A percentile compares a stretch with the other conserved stretches of the same genome.
These are phyloP conservation scores for Porphyrellus cyaneotinctus DNA, from an alignment of 768 basidiomycete species.

Conservation along the genomic window DNA sequence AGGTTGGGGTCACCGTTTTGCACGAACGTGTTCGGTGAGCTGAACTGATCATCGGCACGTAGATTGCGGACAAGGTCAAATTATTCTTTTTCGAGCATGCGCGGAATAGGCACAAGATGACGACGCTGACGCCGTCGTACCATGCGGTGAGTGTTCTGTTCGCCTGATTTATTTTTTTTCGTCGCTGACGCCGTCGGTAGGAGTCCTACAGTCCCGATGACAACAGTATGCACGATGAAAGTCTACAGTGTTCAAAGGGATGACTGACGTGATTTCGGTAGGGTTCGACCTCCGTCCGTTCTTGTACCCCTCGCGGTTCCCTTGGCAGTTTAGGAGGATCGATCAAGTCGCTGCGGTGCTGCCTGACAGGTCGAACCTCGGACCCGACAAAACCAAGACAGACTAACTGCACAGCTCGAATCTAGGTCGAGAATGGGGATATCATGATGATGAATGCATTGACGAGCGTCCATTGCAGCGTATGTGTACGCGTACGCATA, in stretches of 20 bases:
- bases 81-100: constrained; percentile 96
- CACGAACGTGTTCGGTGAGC: too few relatives aligned
- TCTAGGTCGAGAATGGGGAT: neutral
- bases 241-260: too few relatives aligned
- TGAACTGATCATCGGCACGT: constrained; percentile 37
- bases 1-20: constrained; percentile 45
- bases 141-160: constrained; percentile 67
- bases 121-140: constrained; percentile 88
- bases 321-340: constrained; percentile 96
- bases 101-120: constrained; percentile 98
- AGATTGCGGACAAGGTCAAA: constrained; percentile 97
- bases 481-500: too few relatives aligned
- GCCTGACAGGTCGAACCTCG: constrained; percentile 59
- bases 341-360: constrained; percentile 76
- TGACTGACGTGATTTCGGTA: constrained; percentile 28
- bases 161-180: too few relatives aligned
- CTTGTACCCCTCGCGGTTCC: constrained; percentile 91
- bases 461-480: too few relatives aligned
- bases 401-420: constrained; percentile 33
- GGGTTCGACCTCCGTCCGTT: constrained; percentile 96
- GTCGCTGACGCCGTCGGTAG: constrained; percentile 35
- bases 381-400: constrained; percentile 43
- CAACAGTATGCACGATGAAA: constrained; percentile 60
- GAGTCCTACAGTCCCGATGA: constrained; percentile 97
- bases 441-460: too few relatives aligned